A percentile compares a stretch with the other conserved stretches of the same genome.
phyloP scores from a whole-genome alignment of 2,329 filamentous ascomycete species.

The Sarocladium brachiariae region DNA sequence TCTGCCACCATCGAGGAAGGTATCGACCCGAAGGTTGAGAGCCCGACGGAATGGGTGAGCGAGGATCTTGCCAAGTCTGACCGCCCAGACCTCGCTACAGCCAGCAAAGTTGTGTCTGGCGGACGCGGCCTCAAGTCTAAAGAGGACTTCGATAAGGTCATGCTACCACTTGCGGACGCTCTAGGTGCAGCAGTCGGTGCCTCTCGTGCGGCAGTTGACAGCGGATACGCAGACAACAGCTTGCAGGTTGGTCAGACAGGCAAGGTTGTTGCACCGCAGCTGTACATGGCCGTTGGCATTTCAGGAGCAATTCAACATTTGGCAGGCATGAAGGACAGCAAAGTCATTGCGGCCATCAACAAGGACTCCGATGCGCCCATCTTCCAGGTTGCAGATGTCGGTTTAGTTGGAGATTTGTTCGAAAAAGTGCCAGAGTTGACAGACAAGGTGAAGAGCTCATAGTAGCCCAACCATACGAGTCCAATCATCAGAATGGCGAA shows the following conservation, averaged over 20 bases:
- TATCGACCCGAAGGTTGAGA: constrained; percentile 70
- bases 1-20: constrained; percentile 75
- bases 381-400: constrained; percentile 96
- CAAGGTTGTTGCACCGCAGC: constrained; percentile 93
- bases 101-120: constrained; percentile 82
- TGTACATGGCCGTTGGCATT: constrained; percentile 94
- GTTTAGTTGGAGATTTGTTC: constrained; percentile 90
- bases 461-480: too few species aligned
- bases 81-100: constrained; percentile 87
- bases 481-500: too few species aligned
- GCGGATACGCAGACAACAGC: constrained; percentile 96
- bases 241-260: constrained; percentile 97
- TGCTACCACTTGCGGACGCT: constrained; percentile 85
- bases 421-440: constrained; percentile 94
- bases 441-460: constrained; percentile 73
- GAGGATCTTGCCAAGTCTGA: constrained; percentile 92
- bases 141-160: constrained; percentile 90
- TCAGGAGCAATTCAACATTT: constrained; percentile 97
- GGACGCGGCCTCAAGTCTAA: constrained; percentile 95
- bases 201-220: constrained; percentile 90
- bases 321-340: constrained; percentile 99
- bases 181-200: constrained; percentile 94
- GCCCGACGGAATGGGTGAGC: constrained; percentile 79
- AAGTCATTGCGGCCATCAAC: constrained; percentile 98
- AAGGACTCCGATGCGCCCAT: constrained; percentile 96